A percentile compares a stretch with the other conserved stretches of the same genome.
Conservation (phyloP, 257 asterid genomes). For the Handroanthus guayacan region DNA sequence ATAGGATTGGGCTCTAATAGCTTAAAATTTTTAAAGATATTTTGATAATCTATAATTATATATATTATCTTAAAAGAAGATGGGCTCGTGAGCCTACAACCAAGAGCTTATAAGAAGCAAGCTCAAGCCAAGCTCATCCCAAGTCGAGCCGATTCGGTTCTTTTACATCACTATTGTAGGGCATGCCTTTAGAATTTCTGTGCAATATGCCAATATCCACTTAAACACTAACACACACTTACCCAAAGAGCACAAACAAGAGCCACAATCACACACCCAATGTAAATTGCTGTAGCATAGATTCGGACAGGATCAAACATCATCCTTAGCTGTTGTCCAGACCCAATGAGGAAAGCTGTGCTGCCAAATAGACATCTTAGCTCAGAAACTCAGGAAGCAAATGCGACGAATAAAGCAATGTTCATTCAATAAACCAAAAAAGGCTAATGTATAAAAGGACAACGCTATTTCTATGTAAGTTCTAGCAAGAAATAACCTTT, state of each 20-base stretch:
- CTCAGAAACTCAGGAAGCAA: slow-evolving; percentile 47
- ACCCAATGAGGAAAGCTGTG: slow-evolving; percentile 92
- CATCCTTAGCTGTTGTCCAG: slow-evolving; percentile 77
- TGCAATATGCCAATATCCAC: neutral
- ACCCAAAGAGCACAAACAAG: slow-evolving; percentile 95
- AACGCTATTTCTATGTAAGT: neutral
- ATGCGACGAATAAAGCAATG: slow-evolving; percentile 20
- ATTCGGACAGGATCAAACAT: slow-evolving; percentile 86
- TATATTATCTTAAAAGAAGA: too few relatives aligned
- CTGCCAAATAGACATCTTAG: slow-evolving; percentile 65
- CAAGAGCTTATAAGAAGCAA: too few relatives aligned
- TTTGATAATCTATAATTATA: too few relatives aligned
- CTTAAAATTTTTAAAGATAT: too few relatives aligned
- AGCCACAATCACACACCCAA: slow-evolving; percentile 78
- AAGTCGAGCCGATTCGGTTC: too few relatives aligned
- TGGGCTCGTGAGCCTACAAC: too few relatives aligned
- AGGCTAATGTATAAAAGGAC: neutral
- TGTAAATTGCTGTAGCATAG: slow-evolving; percentile 77
- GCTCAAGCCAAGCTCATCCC: too few relatives aligned
- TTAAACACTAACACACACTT: slow-evolving; percentile 37
- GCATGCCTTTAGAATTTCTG: neutral
- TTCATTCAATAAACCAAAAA: slow-evolving; percentile 8
- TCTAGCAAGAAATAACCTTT: neutral
- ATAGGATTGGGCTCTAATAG: too few relatives aligned
- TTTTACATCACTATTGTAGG: neutral